Evolutionary conservation across 495 filamentous ascomycete genomes (phyloP), one percentile per base, ranked within the genome.

Genomic region (Thermochaetoides thermophila): DNA sequence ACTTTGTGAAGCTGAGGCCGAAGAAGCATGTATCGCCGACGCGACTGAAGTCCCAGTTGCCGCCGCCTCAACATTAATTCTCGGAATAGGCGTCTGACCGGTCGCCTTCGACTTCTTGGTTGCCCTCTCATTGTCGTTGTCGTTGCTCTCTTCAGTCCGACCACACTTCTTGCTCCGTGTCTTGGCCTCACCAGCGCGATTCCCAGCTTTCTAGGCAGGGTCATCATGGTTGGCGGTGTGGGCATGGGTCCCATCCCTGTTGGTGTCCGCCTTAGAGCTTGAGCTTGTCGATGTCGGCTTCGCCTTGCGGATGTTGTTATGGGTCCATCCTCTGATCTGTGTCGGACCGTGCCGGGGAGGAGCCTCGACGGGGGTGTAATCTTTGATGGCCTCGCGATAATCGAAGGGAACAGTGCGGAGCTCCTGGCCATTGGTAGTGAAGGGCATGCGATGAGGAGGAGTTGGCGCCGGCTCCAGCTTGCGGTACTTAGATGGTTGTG

Each of bases 271-370:
- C 16, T 36, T 42, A 16, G 38, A 27, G 11, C 38, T 31, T 15
- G 34, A 37, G 14, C 15, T 6, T 1, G 28, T 19, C 1, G 28
- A 18, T 2, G 28, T 31, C 1, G 40, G 30, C 20, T 32, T 42
- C 11, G 46, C 14, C 35, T 46, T 55, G 31, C 50, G 40, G 17
- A 56, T 45, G 29, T 61, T 62, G 38, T 63, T 63, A 7, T 63
- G 55, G n/a, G 56, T 59, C 63, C 63, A 67, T 5, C 61, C 63
- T 13, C 63, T 37, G n/a, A 67, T 64, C 11, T 53, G 53, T 3
- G 58, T 63, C 0, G 63, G 62, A 0, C 63, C 63, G 9, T 50
- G 53, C 8, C 50, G 46, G 5, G 62, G 62, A 7, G 59, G 62
- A 5, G 61, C 52, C 25, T 66, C 60, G 17, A 50, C 49, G 2